phyloP scores from a whole-genome alignment of 441 rosid genomes.

The Codiaeum variegatum region DNA sequence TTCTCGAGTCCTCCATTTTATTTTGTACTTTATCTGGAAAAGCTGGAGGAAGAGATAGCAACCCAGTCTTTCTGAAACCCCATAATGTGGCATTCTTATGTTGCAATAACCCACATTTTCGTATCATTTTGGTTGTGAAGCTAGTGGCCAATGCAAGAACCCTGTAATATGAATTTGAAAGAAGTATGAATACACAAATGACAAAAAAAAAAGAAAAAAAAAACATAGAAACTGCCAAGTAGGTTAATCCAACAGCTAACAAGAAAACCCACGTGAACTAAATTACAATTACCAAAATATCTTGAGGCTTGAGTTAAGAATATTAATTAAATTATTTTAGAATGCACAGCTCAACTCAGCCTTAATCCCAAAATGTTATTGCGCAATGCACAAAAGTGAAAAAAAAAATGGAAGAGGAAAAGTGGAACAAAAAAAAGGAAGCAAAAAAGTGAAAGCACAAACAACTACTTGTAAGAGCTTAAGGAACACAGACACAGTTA shows the following conservation, averaged over 20 bases:
- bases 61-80: constrained; percentile 31
- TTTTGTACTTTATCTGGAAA: constrained; percentile 37
- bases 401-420: too few species aligned
- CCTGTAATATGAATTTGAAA: constrained; percentile 46
- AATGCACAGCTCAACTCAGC: not conserved
- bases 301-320: not conserved
- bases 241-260: not conserved
- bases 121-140: constrained; percentile 87
- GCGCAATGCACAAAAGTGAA: not conserved
- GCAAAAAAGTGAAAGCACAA: not conserved
- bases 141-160: constrained; percentile 75
- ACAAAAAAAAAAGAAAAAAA: constrained; percentile 1
- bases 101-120: constrained; percentile 60
- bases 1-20: constrained; percentile 42
- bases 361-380: too few species aligned
- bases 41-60: constrained; percentile 59
- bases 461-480: not conserved
- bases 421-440: too few species aligned
- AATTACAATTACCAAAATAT: not conserved
- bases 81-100: constrained; percentile 47
- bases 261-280: not conserved
- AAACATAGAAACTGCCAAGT: not conserved
- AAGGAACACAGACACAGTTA: not conserved
- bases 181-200: not conserved
- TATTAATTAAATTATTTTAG: not conserved